These are phyloP conservation scores for Schizophyllum amplum DNA, from an alignment of 1,284 basidiomycete genomes.

Conservation along the genomic window DNA sequence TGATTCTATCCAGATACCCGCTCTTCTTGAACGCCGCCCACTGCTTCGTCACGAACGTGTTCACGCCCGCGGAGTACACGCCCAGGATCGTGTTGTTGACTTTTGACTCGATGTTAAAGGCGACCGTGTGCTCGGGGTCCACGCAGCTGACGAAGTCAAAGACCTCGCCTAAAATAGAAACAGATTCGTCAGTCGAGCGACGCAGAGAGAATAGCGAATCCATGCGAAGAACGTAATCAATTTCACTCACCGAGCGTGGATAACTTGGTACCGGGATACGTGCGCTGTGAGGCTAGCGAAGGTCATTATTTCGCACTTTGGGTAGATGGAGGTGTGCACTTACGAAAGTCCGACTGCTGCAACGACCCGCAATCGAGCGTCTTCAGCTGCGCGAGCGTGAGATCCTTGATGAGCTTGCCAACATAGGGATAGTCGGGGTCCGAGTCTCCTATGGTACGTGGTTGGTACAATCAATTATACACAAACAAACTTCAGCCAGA, in stretches of 20 bases:
- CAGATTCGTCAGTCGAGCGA: too few species aligned
- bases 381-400: conserved; percentile 70
- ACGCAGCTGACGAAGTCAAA: conserved; percentile 71
- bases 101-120: conserved; percentile 72
- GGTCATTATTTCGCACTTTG: neutral
- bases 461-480: conserved; percentile 1
- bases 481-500: neutral
- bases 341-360: conserved; percentile 54
- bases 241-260: conserved; percentile 44
- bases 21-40: conserved; percentile 48
- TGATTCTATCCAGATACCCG: conserved; percentile 50
- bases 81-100: conserved; percentile 41
- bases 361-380: conserved; percentile 75
- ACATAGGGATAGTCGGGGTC: conserved; percentile 66
- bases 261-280: conserved; percentile 59
- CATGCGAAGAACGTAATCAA: too few species aligned
- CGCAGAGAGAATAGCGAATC: too few species aligned
- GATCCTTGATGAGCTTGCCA: conserved; percentile 66
- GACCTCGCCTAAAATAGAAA: conserved; percentile 52
- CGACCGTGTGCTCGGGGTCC: conserved; percentile 40
- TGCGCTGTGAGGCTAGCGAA: conserved; percentile 47
- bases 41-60: conserved; percentile 62
- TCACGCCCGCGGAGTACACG: conserved; percentile 42
- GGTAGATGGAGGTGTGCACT: conserved; percentile 16
- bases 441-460: conserved; percentile 12